These are phyloP conservation scores for Cyclotella kingstonii DNA, from an alignment of 108 stramenopile genomes.

Conservation along the genomic window DNA sequence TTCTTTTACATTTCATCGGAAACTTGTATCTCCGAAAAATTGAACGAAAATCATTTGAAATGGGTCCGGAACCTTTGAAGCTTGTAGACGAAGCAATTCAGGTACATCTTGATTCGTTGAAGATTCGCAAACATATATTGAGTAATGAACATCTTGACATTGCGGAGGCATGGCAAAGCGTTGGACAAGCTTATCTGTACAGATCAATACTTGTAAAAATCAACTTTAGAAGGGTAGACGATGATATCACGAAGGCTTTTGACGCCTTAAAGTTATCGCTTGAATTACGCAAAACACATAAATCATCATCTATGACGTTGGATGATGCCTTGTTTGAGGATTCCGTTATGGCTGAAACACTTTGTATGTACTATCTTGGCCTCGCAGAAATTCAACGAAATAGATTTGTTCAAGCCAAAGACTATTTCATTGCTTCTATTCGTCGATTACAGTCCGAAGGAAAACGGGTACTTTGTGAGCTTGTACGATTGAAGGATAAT, in stretches of 20 bases:
- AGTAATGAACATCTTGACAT: conserved; percentile 20
- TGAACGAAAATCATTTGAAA: conserved; percentile 3
- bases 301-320: neutral
- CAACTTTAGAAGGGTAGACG: conserved; percentile 4
- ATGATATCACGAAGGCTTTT: conserved; percentile 12
- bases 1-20: conserved; percentile 27
- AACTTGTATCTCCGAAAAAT: conserved; percentile 24
- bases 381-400: conserved; percentile 16
- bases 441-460: conserved; percentile 28
- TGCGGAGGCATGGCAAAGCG: conserved; percentile 21
- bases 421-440: conserved; percentile 18
- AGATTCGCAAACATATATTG: conserved; percentile 27
- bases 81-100: conserved; percentile 17
- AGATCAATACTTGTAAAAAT: conserved; percentile 6
- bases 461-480: conserved; percentile 4
- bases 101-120: conserved; percentile 20
- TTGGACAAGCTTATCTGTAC: conserved; percentile 36
- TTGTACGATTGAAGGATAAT: too few species aligned
- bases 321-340: neutral
- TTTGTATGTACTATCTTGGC: conserved; percentile 35
- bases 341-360: conserved; percentile 16
- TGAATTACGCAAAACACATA: too few species aligned
- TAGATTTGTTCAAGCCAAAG: conserved; percentile 13
- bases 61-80: conserved; percentile 20
- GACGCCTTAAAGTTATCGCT: conserved; percentile 21